These are phyloP conservation scores for Striga asiatica DNA, from an alignment of 257 asterid genomes.

Conservation along the genomic window DNA sequence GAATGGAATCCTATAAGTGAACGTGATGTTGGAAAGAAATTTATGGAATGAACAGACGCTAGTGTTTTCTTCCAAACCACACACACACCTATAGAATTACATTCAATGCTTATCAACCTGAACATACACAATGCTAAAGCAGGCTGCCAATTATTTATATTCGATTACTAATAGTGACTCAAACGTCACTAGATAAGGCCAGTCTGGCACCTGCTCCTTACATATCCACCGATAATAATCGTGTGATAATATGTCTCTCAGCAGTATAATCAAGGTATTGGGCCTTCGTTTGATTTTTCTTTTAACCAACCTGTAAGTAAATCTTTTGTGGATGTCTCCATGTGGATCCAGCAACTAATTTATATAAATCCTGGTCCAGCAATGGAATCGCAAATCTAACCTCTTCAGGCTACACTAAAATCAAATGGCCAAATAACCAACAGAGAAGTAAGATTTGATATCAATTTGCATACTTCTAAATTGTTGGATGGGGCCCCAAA, in stretches of 20 bases:
- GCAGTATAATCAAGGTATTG: not conserved
- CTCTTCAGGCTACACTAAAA: constrained; percentile 76
- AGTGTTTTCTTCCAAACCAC: too few species aligned
- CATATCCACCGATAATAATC: constrained; percentile 1
- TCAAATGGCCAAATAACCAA: constrained; percentile 33
- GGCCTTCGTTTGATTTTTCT: constrained; percentile 1
- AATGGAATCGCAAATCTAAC: constrained; percentile 83
- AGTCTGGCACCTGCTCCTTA: not conserved
- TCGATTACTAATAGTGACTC: not conserved
- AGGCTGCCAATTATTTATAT: not conserved
- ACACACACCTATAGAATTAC: not conserved
- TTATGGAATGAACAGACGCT: not conserved
- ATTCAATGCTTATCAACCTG: not conserved
- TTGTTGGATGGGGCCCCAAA: not conserved
- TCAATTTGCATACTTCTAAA: constrained; percentile 9
- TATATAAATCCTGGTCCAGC: constrained; percentile 71
- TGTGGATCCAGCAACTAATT: constrained; percentile 60
- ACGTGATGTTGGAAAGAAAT: constrained; percentile 7
- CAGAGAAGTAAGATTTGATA: constrained; percentile 19
- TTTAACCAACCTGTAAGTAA: constrained; percentile 64
- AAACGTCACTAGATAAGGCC: constrained; percentile 1
- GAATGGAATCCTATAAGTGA: not conserved
- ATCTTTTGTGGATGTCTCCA: constrained; percentile 86
- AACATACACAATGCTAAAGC: not conserved
- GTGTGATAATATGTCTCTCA: not conserved